Conservation (phyloP, 345 rosid species). For the Raphanus raphanistrum region DNA sequence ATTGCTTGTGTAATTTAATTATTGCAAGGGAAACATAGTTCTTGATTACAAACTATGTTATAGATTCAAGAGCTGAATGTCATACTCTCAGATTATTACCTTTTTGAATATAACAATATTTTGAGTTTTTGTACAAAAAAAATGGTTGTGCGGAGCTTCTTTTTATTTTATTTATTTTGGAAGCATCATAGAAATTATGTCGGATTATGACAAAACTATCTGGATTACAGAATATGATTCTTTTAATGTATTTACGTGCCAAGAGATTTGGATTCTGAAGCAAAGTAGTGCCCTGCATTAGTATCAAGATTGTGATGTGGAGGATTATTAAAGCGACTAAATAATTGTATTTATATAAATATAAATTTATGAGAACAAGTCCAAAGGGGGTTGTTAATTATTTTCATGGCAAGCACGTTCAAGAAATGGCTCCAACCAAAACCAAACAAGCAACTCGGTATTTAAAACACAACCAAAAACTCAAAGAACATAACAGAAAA, state of each 20-base stretch:
- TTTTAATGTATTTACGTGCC: not conserved
- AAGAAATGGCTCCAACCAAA: conserved; percentile 38
- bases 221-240: conserved; percentile 2
- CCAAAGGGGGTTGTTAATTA: not conserved
- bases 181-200: not conserved
- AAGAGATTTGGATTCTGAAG: conserved; percentile 21
- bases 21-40: conserved; percentile 31
- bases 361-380: conserved; percentile 17
- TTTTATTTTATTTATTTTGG: not conserved
- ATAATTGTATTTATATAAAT: not conserved
- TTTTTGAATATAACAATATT: not conserved
- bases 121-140: not conserved
- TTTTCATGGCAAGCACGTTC: conserved; percentile 43
- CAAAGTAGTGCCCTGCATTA: conserved; percentile 42
- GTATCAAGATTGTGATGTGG: conserved; percentile 20
- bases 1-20: conserved; percentile 24
- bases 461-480: conserved; percentile 31
- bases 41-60: conserved; percentile 25
- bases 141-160: not conserved
- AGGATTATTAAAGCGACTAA: conserved; percentile 10
- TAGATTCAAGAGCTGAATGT: conserved; percentile 16
- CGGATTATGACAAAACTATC: conserved; percentile 1
- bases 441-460: conserved; percentile 33
- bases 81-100: conserved; percentile 1
- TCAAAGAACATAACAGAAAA: not conserved